Conservation (phyloP, 1,284 basidiomycete species). For the Ceratobasidium sp. region DNA sequence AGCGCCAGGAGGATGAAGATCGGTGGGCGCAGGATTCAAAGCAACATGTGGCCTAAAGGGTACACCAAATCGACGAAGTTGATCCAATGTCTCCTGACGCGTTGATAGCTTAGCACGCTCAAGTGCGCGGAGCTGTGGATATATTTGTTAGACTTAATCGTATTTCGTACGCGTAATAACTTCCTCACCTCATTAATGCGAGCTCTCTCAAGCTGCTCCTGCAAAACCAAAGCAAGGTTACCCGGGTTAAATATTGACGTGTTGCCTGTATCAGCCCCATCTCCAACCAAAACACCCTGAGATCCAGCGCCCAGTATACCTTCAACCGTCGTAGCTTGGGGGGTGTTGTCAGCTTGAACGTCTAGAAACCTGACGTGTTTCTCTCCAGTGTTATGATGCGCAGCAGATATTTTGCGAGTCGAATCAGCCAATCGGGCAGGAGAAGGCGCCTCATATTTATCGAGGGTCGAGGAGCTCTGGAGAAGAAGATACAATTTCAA, state of each 20-base stretch:
- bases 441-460: neutral
- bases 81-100: slow-evolving; percentile 38
- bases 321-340: neutral
- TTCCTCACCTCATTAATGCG: slow-evolving; percentile 7
- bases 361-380: slow-evolving; percentile 42
- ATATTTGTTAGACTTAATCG: neutral
- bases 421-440: no score
- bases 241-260: neutral
- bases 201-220: slow-evolving; percentile 20
- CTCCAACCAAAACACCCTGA: neutral
- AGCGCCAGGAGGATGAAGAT: neutral
- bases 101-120: neutral
- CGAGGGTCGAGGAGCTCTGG: neutral
- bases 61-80: slow-evolving; percentile 43
- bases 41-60: slow-evolving; percentile 19
- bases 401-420: neutral
- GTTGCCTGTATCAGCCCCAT: neutral
- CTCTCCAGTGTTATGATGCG: neutral
- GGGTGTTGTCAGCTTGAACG: neutral
- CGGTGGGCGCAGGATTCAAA: neutral
- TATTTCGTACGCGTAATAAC: no score
- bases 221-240: slow-evolving; percentile 11
- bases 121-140: neutral
- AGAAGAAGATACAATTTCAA: neutral
- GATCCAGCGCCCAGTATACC: neutral